Percentiles rank a stretch among this genome's conserved stretches.
Conservation (phyloP, 108 stramenopile genomes). For the Mayamaea pseudoterrestris region DNA sequence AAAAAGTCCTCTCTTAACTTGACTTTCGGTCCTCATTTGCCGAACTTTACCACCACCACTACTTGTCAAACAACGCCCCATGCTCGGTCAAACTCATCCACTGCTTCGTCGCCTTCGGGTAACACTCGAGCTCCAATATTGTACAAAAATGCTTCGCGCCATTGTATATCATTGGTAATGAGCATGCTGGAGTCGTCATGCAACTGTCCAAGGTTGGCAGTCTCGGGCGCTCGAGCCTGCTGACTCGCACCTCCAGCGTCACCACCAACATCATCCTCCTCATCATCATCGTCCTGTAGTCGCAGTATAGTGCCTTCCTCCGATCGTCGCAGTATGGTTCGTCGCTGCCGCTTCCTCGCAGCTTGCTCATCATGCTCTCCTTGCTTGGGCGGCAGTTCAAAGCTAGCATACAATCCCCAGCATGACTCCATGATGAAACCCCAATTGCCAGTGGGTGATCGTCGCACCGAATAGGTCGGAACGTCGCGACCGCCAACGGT, state of each 20-base stretch:
- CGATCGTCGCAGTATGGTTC: slow-evolving; percentile 20
- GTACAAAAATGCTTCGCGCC: slow-evolving; percentile 75
- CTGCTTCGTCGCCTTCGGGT: slow-evolving; percentile 51
- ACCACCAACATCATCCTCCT: slow-evolving; percentile 12
- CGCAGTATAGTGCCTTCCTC: slow-evolving; percentile 28
- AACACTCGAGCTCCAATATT: slow-evolving; percentile 51
- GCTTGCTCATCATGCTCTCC: neutral
- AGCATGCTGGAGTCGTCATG: slow-evolving; percentile 38
- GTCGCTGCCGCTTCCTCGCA: slow-evolving; percentile 5
- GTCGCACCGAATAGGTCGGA: slow-evolving; percentile 56
- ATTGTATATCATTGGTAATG: slow-evolving; percentile 47
- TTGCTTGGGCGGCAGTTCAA: slow-evolving; percentile 27
- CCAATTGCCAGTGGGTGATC: slow-evolving; percentile 66
- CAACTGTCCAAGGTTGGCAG: slow-evolving; percentile 2
- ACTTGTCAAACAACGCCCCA: slow-evolving; percentile 9
- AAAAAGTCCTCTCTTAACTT: no score
- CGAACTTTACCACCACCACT: no score
- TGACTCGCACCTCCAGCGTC: neutral
- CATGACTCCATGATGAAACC: slow-evolving; percentile 72
- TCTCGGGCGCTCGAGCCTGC: neutral
- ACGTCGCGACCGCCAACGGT: slow-evolving; percentile 63
- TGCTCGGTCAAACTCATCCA: slow-evolving; percentile 19
- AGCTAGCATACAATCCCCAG: slow-evolving; percentile 62
- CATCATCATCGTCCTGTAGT: slow-evolving; percentile 10
- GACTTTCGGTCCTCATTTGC: no score